Evolutionary conservation across 306 rosid species (phyloP).

Genomic region (Acacia confusa): DNA sequence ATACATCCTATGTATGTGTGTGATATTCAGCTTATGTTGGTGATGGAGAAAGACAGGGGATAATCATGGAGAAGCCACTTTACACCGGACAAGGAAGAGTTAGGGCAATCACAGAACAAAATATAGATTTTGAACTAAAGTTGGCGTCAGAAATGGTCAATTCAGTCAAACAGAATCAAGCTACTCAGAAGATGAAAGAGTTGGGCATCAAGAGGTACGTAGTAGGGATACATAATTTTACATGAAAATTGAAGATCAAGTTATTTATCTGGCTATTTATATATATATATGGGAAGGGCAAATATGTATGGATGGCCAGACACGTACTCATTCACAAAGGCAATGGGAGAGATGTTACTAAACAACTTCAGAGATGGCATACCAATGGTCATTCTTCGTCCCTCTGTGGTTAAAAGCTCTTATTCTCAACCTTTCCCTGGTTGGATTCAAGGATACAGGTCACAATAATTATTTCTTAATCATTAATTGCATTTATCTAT

Average conservation of each 20-base stretch:
- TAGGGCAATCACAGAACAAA: neutral
- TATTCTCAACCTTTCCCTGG: constrained; percentile 55
- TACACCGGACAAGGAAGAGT: neutral
- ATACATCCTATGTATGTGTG: too few species aligned
- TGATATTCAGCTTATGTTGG: constrained; percentile 46
- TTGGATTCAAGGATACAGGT: constrained; percentile 58
- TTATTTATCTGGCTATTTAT: too few species aligned
- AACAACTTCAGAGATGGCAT: constrained; percentile 44
- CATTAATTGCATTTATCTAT: neutral
- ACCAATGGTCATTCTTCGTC: constrained; percentile 51
- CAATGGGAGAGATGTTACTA: constrained; percentile 33
- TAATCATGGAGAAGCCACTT: constrained; percentile 1
- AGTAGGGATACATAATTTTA: neutral
- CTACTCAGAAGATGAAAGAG: constrained; percentile 53
- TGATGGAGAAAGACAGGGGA: constrained; percentile 35
- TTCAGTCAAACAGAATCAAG: constrained; percentile 24
- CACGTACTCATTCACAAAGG: constrained; percentile 51
- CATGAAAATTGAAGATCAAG: too few species aligned
- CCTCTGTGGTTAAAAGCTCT: constrained; percentile 53
- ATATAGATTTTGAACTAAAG: constrained; percentile 42
- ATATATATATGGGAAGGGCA: constrained; percentile 28
- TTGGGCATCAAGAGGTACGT: constrained; percentile 50
- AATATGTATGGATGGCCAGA: constrained; percentile 57
- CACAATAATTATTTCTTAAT: neutral
- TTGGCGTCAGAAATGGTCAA: constrained; percentile 35